A percentile compares a stretch with the other conserved stretches of the same genome.
These are phyloP conservation scores for Cadophora sp. DNA, from an alignment of 2,329 filamentous ascomycete species.

Conservation along the genomic window DNA sequence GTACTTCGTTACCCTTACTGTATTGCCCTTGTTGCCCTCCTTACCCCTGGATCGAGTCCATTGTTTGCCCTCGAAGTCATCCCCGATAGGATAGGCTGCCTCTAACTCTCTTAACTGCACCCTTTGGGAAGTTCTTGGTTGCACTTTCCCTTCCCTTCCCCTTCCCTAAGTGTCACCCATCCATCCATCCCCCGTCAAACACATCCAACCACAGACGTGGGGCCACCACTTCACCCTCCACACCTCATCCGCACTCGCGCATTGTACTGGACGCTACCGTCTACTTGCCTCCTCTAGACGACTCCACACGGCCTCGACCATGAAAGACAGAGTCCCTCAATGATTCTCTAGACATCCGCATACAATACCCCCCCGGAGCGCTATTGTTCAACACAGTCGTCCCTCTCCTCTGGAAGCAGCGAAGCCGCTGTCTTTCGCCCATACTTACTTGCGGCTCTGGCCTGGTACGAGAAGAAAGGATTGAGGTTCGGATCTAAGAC, in stretches of 20 bases:
- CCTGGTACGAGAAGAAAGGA: not conserved
- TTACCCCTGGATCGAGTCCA: conserved; percentile 1
- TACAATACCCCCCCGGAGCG: not conserved
- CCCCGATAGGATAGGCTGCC: not conserved
- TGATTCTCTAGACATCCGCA: not conserved
- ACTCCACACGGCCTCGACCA: conserved; percentile 11
- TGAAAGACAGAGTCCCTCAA: not conserved
- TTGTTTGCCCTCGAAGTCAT: not conserved
- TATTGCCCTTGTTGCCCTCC: too few relatives aligned
- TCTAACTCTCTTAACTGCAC: not conserved
- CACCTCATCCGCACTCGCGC: not conserved
- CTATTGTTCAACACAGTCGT: conserved; percentile 12
- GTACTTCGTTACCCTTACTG: too few relatives aligned
- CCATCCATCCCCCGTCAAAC: too few relatives aligned
- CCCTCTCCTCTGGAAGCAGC: not conserved
- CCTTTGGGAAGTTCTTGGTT: not conserved
- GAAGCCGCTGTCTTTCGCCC: not conserved
- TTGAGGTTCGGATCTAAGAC: not conserved
- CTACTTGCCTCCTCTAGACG: too few relatives aligned
- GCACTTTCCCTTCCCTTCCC: conserved; percentile 1
- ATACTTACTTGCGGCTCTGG: not conserved
- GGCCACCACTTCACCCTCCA: not conserved
- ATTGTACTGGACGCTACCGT: not conserved
- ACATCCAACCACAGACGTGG: too few relatives aligned
- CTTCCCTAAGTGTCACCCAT: not conserved